Evolutionary conservation across 768 basidiomycete species (phyloP), one percentile per base, ranked within the genome.

Genomic region (Mycena capillaripes): DNA sequence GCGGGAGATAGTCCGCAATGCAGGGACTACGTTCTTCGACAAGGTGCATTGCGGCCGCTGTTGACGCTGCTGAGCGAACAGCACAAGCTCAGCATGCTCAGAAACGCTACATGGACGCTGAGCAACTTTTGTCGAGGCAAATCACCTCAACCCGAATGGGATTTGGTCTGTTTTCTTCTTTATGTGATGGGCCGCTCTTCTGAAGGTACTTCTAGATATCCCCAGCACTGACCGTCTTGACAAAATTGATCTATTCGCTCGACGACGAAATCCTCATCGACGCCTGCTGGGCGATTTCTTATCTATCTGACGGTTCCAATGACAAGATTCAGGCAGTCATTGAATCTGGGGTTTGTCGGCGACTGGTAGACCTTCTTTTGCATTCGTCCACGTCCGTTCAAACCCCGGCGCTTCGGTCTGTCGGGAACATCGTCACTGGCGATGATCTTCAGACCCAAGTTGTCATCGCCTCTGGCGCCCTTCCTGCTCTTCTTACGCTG

Each of bases 301-400:
- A 99, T 84, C 92, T 99, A 44, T 99, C 97, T 2, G 98, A 99
- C 81, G 98, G 98, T 58, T 95, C 97, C 38, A 98, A 98, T 79
- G 98, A 99, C 86, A 99, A 99, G 87, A 99, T 99, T 70, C 98
- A 99, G 82, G 98, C 98, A 36, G 98, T 99, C 68, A 99, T 99
- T 78, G 97, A 99, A 84, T 95, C 95, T 23, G 98, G 97, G 34
- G 97, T 99, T 57, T 98, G 97, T 85, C 91, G 98, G 81, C 92
- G 98, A 77, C 91, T 99, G 72, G 98, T 99, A 38, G 98, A 99
- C 80, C 89, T 99, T 52, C 91, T 99, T 75, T 96, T 98, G 95
- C 94, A 96, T 78, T 93, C 89, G 73, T 96, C 95, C 29, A 92
- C 97, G 36, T 97, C 97, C 2, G 98, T 99, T 27, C 98, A 99